Evolutionary conservation across 805 yeast genomes (phyloP).

Genomic region (Candida gorgasii): DNA sequence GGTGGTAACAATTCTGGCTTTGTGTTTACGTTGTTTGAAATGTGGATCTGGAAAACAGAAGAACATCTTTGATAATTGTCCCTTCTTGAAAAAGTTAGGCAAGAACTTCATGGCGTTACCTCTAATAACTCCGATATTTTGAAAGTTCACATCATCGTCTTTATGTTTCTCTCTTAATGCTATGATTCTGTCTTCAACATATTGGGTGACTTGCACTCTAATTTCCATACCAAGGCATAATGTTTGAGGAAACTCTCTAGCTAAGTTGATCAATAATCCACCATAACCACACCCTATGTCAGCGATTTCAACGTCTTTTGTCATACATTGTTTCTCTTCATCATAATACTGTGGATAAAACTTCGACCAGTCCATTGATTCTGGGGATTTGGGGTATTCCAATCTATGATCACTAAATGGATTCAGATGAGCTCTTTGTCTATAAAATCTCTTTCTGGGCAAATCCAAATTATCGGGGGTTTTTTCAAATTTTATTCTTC

Average conservation of each 20-base stretch:
- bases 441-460: constrained; percentile 83
- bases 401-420: constrained; percentile 94
- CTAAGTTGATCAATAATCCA: constrained; percentile 78
- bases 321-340: constrained; percentile 41
- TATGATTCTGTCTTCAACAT: constrained; percentile 91
- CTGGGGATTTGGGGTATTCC: constrained; percentile 83
- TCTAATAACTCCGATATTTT: constrained; percentile 85
- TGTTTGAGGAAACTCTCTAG: constrained; percentile 72
- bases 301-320: constrained; percentile 74
- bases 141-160: constrained; percentile 49
- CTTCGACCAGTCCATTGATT: constrained; percentile 82
- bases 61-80: constrained; percentile 86
- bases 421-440: constrained; percentile 97
- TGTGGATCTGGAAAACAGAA: constrained; percentile 99
- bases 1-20: constrained; percentile 91
- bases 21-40: constrained; percentile 95
- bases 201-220: constrained; percentile 95
- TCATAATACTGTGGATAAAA: constrained; percentile 65
- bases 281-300: constrained; percentile 99
- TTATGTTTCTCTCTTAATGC: constrained; percentile 70
- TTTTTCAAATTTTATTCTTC: constrained; percentile 46
- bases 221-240: constrained; percentile 95
- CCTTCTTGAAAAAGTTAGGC: constrained; percentile 87
- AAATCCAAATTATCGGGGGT: constrained; percentile 42
- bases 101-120: constrained; percentile 97